Evolutionary conservation across 257 asterid genomes (phyloP).

Genomic region (Lycium barbarum): DNA sequence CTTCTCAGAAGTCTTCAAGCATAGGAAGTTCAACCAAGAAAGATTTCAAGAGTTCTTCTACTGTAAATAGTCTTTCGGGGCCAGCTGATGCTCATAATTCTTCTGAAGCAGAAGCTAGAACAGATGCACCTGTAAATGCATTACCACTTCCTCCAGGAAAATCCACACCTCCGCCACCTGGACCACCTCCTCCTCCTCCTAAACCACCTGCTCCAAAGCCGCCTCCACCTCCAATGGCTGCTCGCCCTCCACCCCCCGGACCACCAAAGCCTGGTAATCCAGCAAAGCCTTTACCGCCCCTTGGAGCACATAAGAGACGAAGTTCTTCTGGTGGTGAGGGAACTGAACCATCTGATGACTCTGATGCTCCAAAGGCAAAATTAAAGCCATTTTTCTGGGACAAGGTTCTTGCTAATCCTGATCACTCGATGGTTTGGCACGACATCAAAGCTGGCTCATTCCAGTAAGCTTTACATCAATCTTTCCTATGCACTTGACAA

Average conservation of each 20-base stretch:
- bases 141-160: constrained; percentile 80
- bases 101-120: constrained; percentile 40
- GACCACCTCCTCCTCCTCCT: constrained; percentile 62
- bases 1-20: constrained; percentile 47
- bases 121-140: constrained; percentile 42
- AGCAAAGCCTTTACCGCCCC: constrained; percentile 59
- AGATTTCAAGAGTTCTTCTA: constrained; percentile 47
- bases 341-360: constrained; percentile 50
- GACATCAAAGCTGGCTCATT: constrained; percentile 92
- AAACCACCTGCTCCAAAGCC: constrained; percentile 71
- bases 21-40: constrained; percentile 37
- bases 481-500: not conserved
- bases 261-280: constrained; percentile 57
- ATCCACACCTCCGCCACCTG: constrained; percentile 45
- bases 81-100: constrained; percentile 34
- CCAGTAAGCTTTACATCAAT: constrained; percentile 61
- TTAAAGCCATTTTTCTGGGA: constrained; percentile 98
- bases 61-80: constrained; percentile 33
- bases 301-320: constrained; percentile 50
- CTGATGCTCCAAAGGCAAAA: constrained; percentile 80
- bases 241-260: constrained; percentile 71
- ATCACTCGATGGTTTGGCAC: constrained; percentile 94
- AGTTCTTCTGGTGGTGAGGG: constrained; percentile 48
- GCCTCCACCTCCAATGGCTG: constrained; percentile 80
- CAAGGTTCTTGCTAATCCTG: constrained; percentile 87